Evolutionary conservation across 2,329 filamentous ascomycete genomes (phyloP).

Genomic region (Alternaria triticina): DNA sequence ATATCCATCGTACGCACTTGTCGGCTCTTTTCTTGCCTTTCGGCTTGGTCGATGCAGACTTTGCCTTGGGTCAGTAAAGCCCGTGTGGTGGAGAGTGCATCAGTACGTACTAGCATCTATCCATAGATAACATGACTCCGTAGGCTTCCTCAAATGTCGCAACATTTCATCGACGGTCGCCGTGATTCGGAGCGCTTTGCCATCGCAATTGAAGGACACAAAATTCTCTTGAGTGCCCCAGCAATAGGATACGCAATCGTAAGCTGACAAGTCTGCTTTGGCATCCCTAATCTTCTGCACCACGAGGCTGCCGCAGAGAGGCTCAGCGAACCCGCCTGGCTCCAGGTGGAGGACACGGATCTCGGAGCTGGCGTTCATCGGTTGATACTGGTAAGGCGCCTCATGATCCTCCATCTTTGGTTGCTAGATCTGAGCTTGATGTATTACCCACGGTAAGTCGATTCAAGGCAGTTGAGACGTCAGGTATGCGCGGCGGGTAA

Average conservation of each 20-base stretch:
- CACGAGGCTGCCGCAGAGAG: background rate
- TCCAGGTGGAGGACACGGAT: background rate
- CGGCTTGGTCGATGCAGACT: background rate
- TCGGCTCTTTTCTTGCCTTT: rapidly evolving
- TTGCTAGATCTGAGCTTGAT: too few species aligned
- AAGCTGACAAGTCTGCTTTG: rapidly evolving
- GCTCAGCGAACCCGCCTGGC: background rate
- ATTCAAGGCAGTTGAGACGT: background rate
- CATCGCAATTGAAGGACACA: rapidly evolving
- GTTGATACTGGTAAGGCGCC: rapidly evolving
- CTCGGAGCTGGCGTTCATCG: rapidly evolving
- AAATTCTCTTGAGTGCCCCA: background rate
- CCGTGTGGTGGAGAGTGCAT: rapidly evolving
- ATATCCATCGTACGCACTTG: background rate
- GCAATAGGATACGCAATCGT: background rate
- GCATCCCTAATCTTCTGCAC: background rate
- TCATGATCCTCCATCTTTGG: background rate
- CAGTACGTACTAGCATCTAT: background rate
- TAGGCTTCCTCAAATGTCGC: background rate
- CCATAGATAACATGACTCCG: background rate
- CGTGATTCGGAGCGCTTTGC: rapidly evolving
- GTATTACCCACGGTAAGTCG: background rate
- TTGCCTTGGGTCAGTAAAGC: rapidly evolving
- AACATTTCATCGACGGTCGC: rapidly evolving
- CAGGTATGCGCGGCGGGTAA: background rate